phyloP scores from a whole-genome alignment of 805 yeast species.

The Allodekkera sacchari region DNA sequence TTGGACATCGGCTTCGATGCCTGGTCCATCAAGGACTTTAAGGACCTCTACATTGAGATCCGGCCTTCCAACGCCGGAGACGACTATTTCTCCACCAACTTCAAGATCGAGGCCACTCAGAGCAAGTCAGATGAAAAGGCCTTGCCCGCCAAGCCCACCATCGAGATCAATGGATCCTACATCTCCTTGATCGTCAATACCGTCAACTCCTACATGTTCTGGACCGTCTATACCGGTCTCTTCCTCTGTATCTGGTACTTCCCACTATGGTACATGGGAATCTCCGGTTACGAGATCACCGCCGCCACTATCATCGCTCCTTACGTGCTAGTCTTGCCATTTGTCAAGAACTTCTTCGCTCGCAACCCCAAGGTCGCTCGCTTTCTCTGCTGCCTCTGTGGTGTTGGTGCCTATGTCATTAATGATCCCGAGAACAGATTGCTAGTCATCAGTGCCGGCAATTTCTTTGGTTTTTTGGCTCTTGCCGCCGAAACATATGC shows the following conservation, averaged over 20 bases:
- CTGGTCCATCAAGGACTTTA: slow-evolving; percentile 65
- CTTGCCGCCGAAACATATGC: slow-evolving; percentile 45
- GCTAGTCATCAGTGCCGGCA: slow-evolving; percentile 56
- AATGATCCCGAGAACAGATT: slow-evolving; percentile 65
- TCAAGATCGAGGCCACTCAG: slow-evolving; percentile 7
- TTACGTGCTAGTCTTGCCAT: slow-evolving; percentile 18
- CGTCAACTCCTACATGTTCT: slow-evolving; percentile 70
- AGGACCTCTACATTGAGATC: slow-evolving; percentile 44
- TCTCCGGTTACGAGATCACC: slow-evolving; percentile 85
- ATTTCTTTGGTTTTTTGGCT: slow-evolving; percentile 52
- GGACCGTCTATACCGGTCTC: slow-evolving; percentile 78
- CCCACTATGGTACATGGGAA: slow-evolving; percentile 97
- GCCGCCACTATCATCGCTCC: slow-evolving; percentile 54
- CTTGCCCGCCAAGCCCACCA: slow-evolving; percentile 13
- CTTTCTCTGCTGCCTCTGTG: slow-evolving; percentile 46
- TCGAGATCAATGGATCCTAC: slow-evolving; percentile 16
- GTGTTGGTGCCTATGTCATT: slow-evolving; percentile 68
- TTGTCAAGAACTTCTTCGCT: slow-evolving; percentile 29
- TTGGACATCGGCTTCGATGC: slow-evolving; percentile 83
- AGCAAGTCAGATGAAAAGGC: slow-evolving; percentile 2
- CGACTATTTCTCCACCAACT: slow-evolving; percentile 19
- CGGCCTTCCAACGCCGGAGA: slow-evolving; percentile 16
- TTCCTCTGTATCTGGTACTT: slow-evolving; percentile 91
- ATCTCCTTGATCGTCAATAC: slow-evolving; percentile 35
- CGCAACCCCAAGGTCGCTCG: slow-evolving; percentile 47